Conservation (phyloP, 352 stramenopile species). For the Pythium aphanidermatum region DNA sequence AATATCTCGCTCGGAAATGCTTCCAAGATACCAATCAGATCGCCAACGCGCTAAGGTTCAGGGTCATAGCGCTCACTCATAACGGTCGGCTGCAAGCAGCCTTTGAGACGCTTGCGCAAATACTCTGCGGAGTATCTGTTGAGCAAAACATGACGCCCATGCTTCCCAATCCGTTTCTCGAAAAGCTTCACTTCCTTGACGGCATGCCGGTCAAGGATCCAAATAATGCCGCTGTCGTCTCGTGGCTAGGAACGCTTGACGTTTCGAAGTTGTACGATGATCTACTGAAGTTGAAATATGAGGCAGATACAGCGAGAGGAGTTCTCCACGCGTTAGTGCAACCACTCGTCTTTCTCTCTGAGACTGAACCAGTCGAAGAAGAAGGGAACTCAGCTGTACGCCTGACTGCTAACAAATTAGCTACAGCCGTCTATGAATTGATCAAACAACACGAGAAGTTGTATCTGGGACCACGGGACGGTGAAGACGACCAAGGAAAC, state of each 20-base stretch:
- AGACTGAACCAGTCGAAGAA: slow-evolving; percentile 34
- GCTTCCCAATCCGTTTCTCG: background rate
- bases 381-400: slow-evolving; percentile 22
- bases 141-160: background rate
- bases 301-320: background rate
- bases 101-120: slow-evolving; percentile 22
- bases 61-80: slow-evolving; percentile 40
- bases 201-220: slow-evolving; percentile 12
- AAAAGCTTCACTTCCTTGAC: slow-evolving; percentile 16
- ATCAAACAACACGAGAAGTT: background rate
- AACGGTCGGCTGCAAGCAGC: slow-evolving; percentile 51
- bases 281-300: background rate
- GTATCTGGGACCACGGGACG: too few relatives aligned
- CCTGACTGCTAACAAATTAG: slow-evolving; percentile 9
- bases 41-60: slow-evolving; percentile 44
- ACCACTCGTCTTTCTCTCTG: slow-evolving; percentile 6
- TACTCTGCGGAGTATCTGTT: slow-evolving; percentile 22
- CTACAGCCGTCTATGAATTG: background rate
- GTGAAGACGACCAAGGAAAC: too few relatives aligned
- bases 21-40: slow-evolving; percentile 44
- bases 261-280: slow-evolving; percentile 7
- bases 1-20: slow-evolving; percentile 34
- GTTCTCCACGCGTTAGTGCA: slow-evolving; percentile 12
- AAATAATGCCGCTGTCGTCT: slow-evolving; percentile 4
- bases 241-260: slow-evolving; percentile 16